A percentile compares a stretch with the other conserved stretches of the same genome.
phyloP scores from a whole-genome alignment of 1,284 basidiomycete species.

The Uromyces viciae-fabae region DNA sequence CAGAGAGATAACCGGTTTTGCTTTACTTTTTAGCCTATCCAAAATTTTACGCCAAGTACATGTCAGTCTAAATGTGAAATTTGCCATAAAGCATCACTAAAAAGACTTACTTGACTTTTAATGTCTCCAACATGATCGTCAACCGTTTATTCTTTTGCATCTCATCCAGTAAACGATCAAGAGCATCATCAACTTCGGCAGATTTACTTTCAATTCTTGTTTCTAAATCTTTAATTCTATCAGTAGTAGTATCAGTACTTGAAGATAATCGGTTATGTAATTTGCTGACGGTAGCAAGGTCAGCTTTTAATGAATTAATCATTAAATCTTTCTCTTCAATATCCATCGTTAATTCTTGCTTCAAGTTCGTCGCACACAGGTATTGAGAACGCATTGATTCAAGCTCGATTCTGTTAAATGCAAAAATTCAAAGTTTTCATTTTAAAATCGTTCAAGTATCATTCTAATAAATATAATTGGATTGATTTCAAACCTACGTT shows the following conservation, averaged over 20 bases:
- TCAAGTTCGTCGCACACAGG: background rate
- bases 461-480: background rate
- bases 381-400: background rate
- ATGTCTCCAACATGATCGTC: constrained; percentile 11
- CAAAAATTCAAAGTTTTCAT: no score
- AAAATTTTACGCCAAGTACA: no score
- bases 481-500: constrained; percentile 4
- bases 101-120: constrained; percentile 27
- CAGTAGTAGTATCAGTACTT: background rate
- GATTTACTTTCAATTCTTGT: background rate
- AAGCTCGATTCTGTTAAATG: constrained; percentile 2
- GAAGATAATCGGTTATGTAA: constrained; percentile 7
- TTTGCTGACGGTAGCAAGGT: constrained; percentile 31
- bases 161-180: constrained; percentile 19
- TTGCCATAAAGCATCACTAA: no score
- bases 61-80: background rate
- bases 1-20: background rate
- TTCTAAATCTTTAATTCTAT: constrained; percentile 17
- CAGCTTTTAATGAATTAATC: constrained; percentile 22
- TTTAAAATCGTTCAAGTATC: no score
- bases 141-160: constrained; percentile 38
- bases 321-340: constrained; percentile 12
- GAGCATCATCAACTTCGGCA: constrained; percentile 18
- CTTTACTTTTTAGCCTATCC: constrained; percentile 4
- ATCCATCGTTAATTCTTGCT: background rate